Base-by-base conservation (phyloP, 352 stramenopile genomes). In the Aphanomyces astaci region DNA sequence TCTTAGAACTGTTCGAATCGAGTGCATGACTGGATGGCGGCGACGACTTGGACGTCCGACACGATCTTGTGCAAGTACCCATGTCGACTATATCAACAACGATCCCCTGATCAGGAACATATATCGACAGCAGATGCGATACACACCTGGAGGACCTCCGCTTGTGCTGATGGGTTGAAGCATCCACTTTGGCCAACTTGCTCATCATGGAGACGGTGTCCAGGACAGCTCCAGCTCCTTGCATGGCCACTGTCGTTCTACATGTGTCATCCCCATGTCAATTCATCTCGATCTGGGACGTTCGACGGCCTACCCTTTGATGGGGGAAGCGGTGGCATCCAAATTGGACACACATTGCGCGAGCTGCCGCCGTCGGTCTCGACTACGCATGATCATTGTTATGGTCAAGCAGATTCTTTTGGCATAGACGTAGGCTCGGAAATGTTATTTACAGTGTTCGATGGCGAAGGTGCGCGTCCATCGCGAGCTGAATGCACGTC, bases 31-130 rank as follows among this genome's bases (percentile, higher is more conserved):
- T 76, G 75, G 62, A 89, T 70, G 11, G 89, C 76, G 57, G 90
- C 83, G 40, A 89, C 69, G 43, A 88, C 70, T 27, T 71, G 64
- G 78, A 91, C 86, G 73, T 94, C 85, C 7, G 76, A 62, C 46
- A 94, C 72, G 67, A 94, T 76, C 30, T 87, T 82, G 55, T 79
- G 71, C 63, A 94, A 77, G 75, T 94, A 90, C 64, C 90, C 81
- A 65, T 88, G 85, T 46, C 85, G 83, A 33, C 85, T 66, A 43
- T 15, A 15, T 15, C 36, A 43, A n/a, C n/a, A n/a, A n/a, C n/a
- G n/a, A n/a, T n/a, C n/a, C n/a, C n/a, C n/a, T n/a, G n/a, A n/a
- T n/a, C n/a, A n/a, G n/a, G n/a, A n/a, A n/a, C n/a, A n/a, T n/a
- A n/a, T n/a, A n/a, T n/a, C n/a, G n/a, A n/a, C n/a, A n/a, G n/a